A percentile compares a stretch with the other conserved stretches of the same genome.
Evolutionary conservation across 352 stramenopile genomes (phyloP).

Genomic region (Pythium plurisporium): DNA sequence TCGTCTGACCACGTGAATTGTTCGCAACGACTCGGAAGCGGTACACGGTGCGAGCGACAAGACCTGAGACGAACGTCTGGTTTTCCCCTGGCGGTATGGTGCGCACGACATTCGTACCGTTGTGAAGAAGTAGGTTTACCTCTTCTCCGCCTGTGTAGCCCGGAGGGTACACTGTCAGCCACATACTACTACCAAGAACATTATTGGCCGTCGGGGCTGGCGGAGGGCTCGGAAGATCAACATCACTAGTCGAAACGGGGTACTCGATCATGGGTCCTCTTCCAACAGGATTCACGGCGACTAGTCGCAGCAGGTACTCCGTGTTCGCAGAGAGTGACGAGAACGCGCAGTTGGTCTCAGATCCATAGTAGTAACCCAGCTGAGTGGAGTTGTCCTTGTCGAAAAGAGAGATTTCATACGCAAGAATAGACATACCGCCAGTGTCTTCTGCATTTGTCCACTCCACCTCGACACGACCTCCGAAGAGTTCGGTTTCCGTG

Average conservation of each 20-base stretch:
- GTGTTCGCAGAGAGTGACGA: constrained; percentile 11
- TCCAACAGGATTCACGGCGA: constrained; percentile 11
- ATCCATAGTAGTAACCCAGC: constrained; percentile 1
- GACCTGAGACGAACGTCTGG: constrained; percentile 27
- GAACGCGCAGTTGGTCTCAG: neutral
- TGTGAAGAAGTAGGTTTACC: constrained; percentile 31
- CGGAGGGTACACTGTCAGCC: constrained; percentile 11
- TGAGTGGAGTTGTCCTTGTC: neutral
- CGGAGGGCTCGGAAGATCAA: constrained; percentile 17
- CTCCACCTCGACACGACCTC: constrained; percentile 38
- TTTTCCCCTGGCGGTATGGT: constrained; percentile 21
- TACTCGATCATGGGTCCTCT: neutral
- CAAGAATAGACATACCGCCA: constrained; percentile 32
- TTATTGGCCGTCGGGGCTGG: constrained; percentile 6
- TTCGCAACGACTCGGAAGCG: constrained; percentile 29
- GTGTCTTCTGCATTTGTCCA: constrained; percentile 37
- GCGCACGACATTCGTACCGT: constrained; percentile 13
- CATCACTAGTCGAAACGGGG: constrained; percentile 1
- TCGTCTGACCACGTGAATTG: constrained; percentile 34
- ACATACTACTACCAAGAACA: constrained; percentile 16
- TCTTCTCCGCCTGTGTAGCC: constrained; percentile 40
- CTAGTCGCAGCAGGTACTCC: constrained; percentile 2
- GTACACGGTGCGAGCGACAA: constrained; percentile 37
- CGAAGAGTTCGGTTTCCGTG: constrained; percentile 22
- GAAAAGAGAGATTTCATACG: constrained; percentile 25